phyloP scores from a whole-genome alignment of 129 eudicot genomes.

The Lactuca saligna region DNA sequence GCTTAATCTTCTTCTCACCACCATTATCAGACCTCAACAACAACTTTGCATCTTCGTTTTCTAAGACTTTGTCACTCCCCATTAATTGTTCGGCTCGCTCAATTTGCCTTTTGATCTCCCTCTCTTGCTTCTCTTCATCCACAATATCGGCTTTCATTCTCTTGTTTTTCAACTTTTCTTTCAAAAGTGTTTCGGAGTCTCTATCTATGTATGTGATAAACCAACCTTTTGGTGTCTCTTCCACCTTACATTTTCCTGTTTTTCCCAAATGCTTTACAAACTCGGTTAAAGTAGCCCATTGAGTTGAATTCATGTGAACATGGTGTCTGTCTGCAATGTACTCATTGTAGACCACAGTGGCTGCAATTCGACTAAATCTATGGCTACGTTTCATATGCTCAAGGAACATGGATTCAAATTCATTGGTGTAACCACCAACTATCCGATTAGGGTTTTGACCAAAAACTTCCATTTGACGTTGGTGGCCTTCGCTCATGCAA shows the following conservation, averaged over 20 bases:
- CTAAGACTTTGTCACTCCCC: constrained; percentile 28
- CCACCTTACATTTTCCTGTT: constrained; percentile 80
- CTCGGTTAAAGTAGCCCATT: constrained; percentile 88
- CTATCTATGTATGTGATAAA: constrained; percentile 83
- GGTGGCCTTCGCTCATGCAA: constrained; percentile 92
- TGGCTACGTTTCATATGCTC: constrained; percentile 93
- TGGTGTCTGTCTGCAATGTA: constrained; percentile 81
- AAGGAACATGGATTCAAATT: constrained; percentile 61
- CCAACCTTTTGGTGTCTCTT: constrained; percentile 95
- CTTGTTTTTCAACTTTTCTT: constrained; percentile 79
- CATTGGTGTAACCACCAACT: constrained; percentile 76
- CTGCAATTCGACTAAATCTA: constrained; percentile 84
- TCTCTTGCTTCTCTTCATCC: constrained; percentile 79
- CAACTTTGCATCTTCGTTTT: constrained; percentile 28
- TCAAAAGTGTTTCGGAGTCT: constrained; percentile 80
- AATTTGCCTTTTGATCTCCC: constrained; percentile 73
- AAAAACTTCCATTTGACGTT: constrained; percentile 88
- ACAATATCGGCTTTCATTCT: constrained; percentile 66
- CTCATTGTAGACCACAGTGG: constrained; percentile 89
- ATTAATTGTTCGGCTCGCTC: constrained; percentile 72
- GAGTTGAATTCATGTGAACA: constrained; percentile 84
- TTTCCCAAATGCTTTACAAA: constrained; percentile 79
- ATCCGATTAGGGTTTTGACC: constrained; percentile 86
- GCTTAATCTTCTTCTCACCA: constrained; percentile 57
- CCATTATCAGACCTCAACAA: constrained; percentile 41